These are phyloP conservation scores for Sabuloglossum arenarium DNA, from an alignment of 495 filamentous ascomycete species.

Conservation along the genomic window DNA sequence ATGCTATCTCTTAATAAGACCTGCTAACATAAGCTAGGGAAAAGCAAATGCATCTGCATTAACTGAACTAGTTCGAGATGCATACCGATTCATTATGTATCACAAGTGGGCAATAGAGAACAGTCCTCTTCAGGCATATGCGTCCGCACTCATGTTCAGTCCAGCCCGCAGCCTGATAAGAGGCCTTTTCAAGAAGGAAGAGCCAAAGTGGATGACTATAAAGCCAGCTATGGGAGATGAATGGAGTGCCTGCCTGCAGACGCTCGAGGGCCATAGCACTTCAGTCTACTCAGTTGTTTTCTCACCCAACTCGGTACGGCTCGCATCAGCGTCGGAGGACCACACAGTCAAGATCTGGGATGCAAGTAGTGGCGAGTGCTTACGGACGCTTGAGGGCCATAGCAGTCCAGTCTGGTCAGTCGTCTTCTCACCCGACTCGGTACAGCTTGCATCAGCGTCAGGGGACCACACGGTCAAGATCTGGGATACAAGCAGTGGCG, in stretches of 20 bases:
- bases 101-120: slow-evolving; percentile 6
- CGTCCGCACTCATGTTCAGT: slow-evolving; percentile 10
- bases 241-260: slow-evolving; percentile 46
- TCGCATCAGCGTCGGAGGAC: slow-evolving; percentile 66
- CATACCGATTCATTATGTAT: slow-evolving; percentile 6
- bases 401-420: slow-evolving; percentile 77
- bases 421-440: slow-evolving; percentile 62
- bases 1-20: neutral
- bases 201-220: slow-evolving; percentile 7
- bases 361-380: slow-evolving; percentile 45
- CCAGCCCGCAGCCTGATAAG: slow-evolving; percentile 2
- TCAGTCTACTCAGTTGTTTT: slow-evolving; percentile 78
- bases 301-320: slow-evolving; percentile 59
- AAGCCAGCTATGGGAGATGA: slow-evolving; percentile 7
- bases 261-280: slow-evolving; percentile 53
- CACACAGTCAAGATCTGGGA: slow-evolving; percentile 75
- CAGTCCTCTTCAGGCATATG: slow-evolving; percentile 9
- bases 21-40: neutral
- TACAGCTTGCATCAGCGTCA: slow-evolving; percentile 65
- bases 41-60: neutral
- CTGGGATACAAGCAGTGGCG: slow-evolving; percentile 78
- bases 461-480: slow-evolving; percentile 82
- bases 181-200: slow-evolving; percentile 9
- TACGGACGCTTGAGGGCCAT: slow-evolving; percentile 67
- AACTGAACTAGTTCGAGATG: slow-evolving; percentile 4